Base-by-base conservation (phyloP, 805 yeast genomes). In the Saccharomycopsis lassenensis region DNA sequence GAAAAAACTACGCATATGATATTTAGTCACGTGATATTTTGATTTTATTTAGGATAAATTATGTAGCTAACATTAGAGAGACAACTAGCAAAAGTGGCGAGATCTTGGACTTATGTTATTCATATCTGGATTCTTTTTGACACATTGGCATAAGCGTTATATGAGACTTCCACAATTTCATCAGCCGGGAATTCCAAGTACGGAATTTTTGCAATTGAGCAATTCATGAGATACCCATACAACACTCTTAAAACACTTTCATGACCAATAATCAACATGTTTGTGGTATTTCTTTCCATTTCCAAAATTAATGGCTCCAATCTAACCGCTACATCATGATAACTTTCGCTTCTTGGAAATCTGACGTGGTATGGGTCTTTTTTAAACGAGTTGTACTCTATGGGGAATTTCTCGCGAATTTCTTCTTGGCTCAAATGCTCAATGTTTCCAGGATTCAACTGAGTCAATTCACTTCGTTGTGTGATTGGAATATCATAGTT, bases 211-310 rank as follows among this genome's bases (percentile, higher is more conserved):
- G 67, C 67, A 48, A 91, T 82, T 2, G 89, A 73, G 46, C 84
- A 77, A 5, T 95, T 91, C 95, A 91, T 84, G 49, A 89, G 65
- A 58, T 91, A 91, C 3, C 97, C 98, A 51, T 86, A 91, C 35
- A 91, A 69, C 4, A 91, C 95, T 42, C 87, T 67, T 45, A 93
- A 66, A 2, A 91, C 80, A 1, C 94, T 74, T 50, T 89, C 96
- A 54, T 91, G 96, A 1, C 95, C 96, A 47, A 91, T 81, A 41
- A 91, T 80, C 46, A 91, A 62, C 11, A 91, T 70, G 53, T 86
- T 95, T 15, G 85, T 83, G 36, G 83, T 71, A 71, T 81, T 77
- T 48, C 96, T 71, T 56, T 91, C 99, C 75, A 91, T 78, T 56
- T 91, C 97, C 54, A 91, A 66, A 43, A 91, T 74, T 37, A 91